Conservation (phyloP, 306 rosid genomes). For the Pachyrhizus erosus region DNA sequence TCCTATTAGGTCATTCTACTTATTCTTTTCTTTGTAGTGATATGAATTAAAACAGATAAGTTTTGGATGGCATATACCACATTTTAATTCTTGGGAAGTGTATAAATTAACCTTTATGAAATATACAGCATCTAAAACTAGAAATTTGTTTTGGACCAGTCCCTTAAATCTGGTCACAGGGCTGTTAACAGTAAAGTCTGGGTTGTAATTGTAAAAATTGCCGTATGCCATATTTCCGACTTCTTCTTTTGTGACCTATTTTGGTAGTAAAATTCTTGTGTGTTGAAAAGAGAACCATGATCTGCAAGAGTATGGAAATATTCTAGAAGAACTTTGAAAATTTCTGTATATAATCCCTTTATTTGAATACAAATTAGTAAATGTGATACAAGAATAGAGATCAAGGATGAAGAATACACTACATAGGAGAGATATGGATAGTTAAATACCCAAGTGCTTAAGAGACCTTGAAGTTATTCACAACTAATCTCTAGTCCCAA, state of each 20-base stretch:
- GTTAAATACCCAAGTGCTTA: too few species aligned
- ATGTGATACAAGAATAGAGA: too few species aligned
- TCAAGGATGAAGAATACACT: too few species aligned
- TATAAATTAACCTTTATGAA: constrained; percentile 1
- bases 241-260: neutral
- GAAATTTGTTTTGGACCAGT: neutral
- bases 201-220: neutral
- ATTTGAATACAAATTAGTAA: too few species aligned
- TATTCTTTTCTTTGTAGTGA: constrained; percentile 21
- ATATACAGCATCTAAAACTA: constrained; percentile 18
- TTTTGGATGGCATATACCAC: constrained; percentile 8
- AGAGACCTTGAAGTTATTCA: too few species aligned
- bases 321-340: too few species aligned
- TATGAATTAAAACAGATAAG: constrained; percentile 19
- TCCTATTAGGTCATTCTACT: constrained; percentile 71
- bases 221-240: neutral
- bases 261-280: too few species aligned
- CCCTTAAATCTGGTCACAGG: constrained; percentile 10
- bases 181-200: neutral
- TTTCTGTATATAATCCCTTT: too few species aligned
- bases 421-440: too few species aligned
- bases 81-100: neutral
- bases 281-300: too few species aligned
- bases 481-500: too few species aligned
- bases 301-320: too few species aligned